phyloP scores from a whole-genome alignment of 352 stramenopile species.

The Phytophthora macrochlamydospora region DNA sequence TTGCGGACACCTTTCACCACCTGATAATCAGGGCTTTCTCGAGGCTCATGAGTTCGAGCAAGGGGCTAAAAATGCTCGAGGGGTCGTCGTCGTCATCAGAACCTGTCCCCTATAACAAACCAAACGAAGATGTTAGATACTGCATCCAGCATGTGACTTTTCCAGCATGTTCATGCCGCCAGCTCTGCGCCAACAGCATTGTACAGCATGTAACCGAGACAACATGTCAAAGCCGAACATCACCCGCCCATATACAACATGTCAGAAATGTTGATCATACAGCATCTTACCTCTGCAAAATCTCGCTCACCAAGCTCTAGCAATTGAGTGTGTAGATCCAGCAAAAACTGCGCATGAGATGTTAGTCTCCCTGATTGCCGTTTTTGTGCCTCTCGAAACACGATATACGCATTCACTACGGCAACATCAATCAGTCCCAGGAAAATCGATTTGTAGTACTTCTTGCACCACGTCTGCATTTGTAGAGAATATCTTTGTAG shows the following conservation, averaged over 20 bases:
- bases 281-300: background rate
- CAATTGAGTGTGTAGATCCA: constrained; percentile 10
- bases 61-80: too few species aligned
- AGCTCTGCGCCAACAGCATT: too few species aligned
- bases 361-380: background rate
- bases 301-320: background rate
- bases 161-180: too few species aligned
- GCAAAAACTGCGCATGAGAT: constrained; percentile 11
- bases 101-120: too few species aligned
- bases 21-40: constrained; percentile 12
- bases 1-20: constrained; percentile 12
- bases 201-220: too few species aligned
- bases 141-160: too few species aligned
- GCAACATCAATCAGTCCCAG: constrained; percentile 21
- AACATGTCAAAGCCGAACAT: too few species aligned
- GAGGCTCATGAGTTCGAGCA: background rate
- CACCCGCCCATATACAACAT: too few species aligned
- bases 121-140: too few species aligned
- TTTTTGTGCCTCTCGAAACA: constrained; percentile 3
- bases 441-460: constrained; percentile 28
- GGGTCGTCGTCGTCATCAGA: too few species aligned
- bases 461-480: background rate
- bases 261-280: background rate
- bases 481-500: constrained; percentile 20
- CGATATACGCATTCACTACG: constrained; percentile 19